Percentiles rank a stretch among this genome's conserved stretches.
Evolutionary conservation across 331 rosid species (phyloP).

Genomic region (Erythrophleum ivorense): DNA sequence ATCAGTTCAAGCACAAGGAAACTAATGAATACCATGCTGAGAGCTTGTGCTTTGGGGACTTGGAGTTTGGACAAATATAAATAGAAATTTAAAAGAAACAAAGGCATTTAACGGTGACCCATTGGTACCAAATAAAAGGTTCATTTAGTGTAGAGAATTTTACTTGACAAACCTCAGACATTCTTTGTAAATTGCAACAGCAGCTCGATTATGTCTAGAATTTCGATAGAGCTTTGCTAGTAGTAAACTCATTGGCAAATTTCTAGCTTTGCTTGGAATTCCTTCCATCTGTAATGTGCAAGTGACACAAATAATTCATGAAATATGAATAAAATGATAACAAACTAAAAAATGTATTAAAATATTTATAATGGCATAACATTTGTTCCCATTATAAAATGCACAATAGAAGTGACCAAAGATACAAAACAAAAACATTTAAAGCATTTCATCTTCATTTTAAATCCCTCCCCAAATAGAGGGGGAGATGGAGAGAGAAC

Average conservation of each 20-base stretch:
- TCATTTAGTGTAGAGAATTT: slow-evolving; percentile 23
- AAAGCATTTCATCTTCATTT: slow-evolving; percentile 24
- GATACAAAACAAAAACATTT: slow-evolving; percentile 30
- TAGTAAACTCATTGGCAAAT: slow-evolving; percentile 82
- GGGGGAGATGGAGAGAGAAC: slow-evolving; percentile 29
- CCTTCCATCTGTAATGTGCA: slow-evolving; percentile 85
- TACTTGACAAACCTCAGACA: slow-evolving; percentile 76
- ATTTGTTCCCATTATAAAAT: neutral
- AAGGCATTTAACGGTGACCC: slow-evolving; percentile 1
- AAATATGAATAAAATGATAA: slow-evolving; percentile 32
- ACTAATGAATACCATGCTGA: slow-evolving; percentile 13
- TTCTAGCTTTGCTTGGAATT: slow-evolving; percentile 86
- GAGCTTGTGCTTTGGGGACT: slow-evolving; percentile 18
- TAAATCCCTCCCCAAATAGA: slow-evolving; percentile 29
- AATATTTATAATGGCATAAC: neutral
- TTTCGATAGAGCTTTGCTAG: slow-evolving; percentile 86
- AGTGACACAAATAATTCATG: slow-evolving; percentile 26
- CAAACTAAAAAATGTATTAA: slow-evolving; percentile 12
- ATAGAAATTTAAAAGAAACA: slow-evolving; percentile 1
- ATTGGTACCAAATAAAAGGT: slow-evolving; percentile 5
- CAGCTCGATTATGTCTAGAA: slow-evolving; percentile 88
- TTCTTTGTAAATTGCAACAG: slow-evolving; percentile 89
- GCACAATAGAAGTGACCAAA: slow-evolving; percentile 22
- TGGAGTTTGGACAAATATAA: neutral
- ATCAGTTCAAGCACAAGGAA: slow-evolving; percentile 24